phyloP scores from a whole-genome alignment of 768 basidiomycete genomes.

The Psilocybe tampanensis region DNA sequence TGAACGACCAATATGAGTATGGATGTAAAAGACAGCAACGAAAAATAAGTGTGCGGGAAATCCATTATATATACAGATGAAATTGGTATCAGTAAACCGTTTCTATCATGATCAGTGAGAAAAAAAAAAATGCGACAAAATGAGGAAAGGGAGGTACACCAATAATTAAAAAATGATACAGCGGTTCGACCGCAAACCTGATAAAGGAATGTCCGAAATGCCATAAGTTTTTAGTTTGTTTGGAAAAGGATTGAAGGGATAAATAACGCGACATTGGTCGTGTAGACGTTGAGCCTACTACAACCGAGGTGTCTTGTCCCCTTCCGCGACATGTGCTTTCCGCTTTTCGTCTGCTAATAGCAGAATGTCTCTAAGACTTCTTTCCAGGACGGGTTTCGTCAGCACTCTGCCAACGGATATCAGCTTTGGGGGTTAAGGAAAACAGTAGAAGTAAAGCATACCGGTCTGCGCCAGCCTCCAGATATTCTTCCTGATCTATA shows the following conservation, averaged over 20 bases:
- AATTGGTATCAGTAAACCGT: constrained; percentile 7
- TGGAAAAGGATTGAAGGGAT: neutral
- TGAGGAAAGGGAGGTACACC: too few species aligned
- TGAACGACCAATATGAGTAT: neutral
- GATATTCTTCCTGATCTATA: constrained; percentile 75
- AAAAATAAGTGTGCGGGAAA: too few species aligned
- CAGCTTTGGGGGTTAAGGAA: constrained; percentile 11
- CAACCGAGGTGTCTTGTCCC: constrained; percentile 1
- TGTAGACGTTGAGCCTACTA: too few species aligned
- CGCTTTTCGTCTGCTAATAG: constrained; percentile 48
- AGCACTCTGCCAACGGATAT: constrained; percentile 50
- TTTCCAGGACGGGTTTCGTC: constrained; percentile 81
- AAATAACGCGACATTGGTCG: neutral
- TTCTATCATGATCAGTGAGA: too few species aligned
- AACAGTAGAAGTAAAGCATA: constrained; percentile 34
- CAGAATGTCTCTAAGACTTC: constrained; percentile 47
- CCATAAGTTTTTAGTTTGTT: neutral
- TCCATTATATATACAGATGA: neutral
- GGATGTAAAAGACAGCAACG: neutral
- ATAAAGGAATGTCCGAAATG: neutral
- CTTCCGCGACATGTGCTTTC: constrained; percentile 27
- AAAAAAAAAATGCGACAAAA: too few species aligned
- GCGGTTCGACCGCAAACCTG: neutral
- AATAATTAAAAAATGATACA: too few species aligned
- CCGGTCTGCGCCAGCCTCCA: constrained; percentile 77